phyloP scores from a whole-genome alignment of 2,329 filamentous ascomycete species.

The Pseudocercospora musae region DNA sequence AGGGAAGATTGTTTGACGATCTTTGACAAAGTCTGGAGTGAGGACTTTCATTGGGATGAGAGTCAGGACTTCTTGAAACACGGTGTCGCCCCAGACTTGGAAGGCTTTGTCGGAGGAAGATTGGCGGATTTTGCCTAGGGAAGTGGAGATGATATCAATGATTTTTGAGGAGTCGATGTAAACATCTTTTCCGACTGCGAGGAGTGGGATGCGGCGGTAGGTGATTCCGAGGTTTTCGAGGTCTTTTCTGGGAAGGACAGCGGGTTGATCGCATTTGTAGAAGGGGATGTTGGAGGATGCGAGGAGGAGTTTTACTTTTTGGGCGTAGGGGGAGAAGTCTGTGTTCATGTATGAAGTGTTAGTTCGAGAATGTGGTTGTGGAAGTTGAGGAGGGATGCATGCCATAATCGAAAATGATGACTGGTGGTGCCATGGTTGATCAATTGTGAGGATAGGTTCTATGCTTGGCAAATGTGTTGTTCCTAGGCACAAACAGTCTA shows the following conservation, averaged over 20 bases:
- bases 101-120: conserved; percentile 30
- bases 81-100: conserved; percentile 26
- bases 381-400: neutral
- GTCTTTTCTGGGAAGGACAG: conserved; percentile 30
- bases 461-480: no score
- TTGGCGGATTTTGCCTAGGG: conserved; percentile 18
- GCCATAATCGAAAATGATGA: conserved; percentile 34
- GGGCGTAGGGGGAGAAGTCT: conserved; percentile 31
- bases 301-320: conserved; percentile 30
- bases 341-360: neutral
- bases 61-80: conserved; percentile 24
- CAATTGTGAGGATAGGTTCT: neutral
- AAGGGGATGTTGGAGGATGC: conserved; percentile 24
- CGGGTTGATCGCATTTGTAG: conserved; percentile 28
- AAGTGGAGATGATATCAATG: conserved; percentile 16
- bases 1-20: conserved; percentile 29
- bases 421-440: conserved; percentile 8
- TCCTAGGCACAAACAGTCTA: neutral
- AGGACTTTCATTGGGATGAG: conserved; percentile 20
- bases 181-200: conserved; percentile 34
- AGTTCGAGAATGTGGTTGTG: neutral
- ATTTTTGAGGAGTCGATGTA: conserved; percentile 31
- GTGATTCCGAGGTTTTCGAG: conserved; percentile 32
- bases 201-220: conserved; percentile 33
- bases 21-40: neutral